Percentiles rank a stretch among this genome's conserved stretches.
These are phyloP conservation scores for Sporisorium exsertum DNA, from an alignment of 1,284 basidiomycete genomes.

Conservation along the genomic window DNA sequence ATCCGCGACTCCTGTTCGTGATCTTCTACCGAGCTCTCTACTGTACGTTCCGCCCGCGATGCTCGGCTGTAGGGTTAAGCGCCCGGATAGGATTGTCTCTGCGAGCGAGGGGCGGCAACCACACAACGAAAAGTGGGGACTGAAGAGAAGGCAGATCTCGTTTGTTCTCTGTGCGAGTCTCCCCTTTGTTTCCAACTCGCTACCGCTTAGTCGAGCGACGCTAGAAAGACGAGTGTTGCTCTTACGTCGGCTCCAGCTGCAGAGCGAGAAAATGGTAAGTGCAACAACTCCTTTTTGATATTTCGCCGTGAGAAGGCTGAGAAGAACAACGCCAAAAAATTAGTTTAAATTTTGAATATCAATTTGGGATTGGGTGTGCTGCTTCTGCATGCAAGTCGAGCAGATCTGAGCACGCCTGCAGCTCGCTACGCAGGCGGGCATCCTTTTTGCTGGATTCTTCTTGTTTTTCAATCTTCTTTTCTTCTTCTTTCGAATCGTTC, in stretches of 20 bases:
- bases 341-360: no score
- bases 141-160: neutral
- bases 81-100: neutral
- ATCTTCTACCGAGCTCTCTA: neutral
- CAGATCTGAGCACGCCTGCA: conserved; percentile 50
- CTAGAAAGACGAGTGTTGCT: neutral
- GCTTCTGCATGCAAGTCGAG: conserved; percentile 24
- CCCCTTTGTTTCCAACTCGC: neutral
- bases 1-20: neutral
- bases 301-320: neutral
- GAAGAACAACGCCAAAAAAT: no score
- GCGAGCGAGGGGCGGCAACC: neutral
- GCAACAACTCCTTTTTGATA: no score
- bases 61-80: conserved; percentile 18
- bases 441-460: neutral
- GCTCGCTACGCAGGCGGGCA: conserved; percentile 13
- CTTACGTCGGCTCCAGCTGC: neutral
- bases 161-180: no score
- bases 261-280: no score
- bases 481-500: no score
- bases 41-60: conserved; percentile 12
- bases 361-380: no score
- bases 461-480: conserved; percentile 10
- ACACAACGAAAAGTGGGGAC: neutral
- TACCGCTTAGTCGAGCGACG: neutral